These are phyloP conservation scores for Solanum chmielewskii DNA, from an alignment of 257 asterid genomes.

Conservation along the genomic window DNA sequence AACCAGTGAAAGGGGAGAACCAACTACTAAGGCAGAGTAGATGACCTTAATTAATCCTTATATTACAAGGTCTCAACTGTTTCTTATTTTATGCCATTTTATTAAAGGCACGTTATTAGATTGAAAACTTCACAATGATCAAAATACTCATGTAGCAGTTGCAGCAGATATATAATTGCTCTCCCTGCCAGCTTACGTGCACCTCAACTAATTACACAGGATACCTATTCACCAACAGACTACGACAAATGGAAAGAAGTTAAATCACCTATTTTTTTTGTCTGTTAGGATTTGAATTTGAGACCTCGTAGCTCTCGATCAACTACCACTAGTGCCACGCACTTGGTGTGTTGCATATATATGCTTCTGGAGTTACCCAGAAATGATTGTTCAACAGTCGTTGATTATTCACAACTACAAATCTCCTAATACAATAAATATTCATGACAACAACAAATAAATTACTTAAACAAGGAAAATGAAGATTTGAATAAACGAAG, in stretches of 20 bases:
- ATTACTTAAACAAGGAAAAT: neutral
- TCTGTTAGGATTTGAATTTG: rapidly evolving
- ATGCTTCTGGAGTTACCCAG: neutral
- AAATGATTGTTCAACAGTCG: neutral
- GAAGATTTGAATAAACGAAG: neutral
- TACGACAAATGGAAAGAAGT: neutral
- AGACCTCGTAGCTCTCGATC: neutral
- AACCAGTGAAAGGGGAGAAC: neutral
- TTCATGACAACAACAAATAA: neutral
- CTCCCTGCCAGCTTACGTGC: rapidly evolving
- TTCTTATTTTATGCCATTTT: neutral
- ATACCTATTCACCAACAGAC: neutral
- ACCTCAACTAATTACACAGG: too few relatives aligned
- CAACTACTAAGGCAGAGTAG: neutral
- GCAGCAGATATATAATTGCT: neutral
- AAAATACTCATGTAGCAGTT: neutral
- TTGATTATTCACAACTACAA: neutral
- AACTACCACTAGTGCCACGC: neutral
- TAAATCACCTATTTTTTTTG: neutral
- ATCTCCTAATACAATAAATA: neutral
- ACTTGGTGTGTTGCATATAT: neutral
- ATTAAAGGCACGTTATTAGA: neutral
- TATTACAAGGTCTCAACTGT: neutral
- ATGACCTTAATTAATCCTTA: neutral
- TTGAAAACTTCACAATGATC: neutral